Percentiles rank a stretch among this genome's conserved stretches.
Conservation (phyloP, 1,284 basidiomycete species). For the Thelephora terrestris region DNA sequence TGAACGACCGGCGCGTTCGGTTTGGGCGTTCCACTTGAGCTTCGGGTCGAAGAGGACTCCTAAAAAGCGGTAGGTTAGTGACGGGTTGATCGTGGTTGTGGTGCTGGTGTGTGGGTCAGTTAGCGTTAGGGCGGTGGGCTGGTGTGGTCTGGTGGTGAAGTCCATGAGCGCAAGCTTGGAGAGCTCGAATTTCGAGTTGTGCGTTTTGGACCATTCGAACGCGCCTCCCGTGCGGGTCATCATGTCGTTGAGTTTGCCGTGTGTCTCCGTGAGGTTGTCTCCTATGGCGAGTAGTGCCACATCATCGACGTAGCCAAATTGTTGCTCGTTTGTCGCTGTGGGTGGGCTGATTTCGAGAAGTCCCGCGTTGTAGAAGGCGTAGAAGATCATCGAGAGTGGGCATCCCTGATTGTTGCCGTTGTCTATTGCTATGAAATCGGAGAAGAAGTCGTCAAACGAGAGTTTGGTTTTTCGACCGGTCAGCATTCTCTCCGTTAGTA, state of each 20-base stretch:
- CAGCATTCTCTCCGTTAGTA: slow-evolving; percentile 9
- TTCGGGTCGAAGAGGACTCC: background rate
- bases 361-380: slow-evolving; percentile 24
- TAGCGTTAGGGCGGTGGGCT: background rate
- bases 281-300: slow-evolving; percentile 10
- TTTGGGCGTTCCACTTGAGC: background rate
- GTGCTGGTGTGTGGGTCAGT: background rate
- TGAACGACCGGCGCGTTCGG: too few species aligned
- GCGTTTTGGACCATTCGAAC: slow-evolving; percentile 14
- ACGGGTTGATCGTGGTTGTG: background rate
- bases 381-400: slow-evolving; percentile 23
- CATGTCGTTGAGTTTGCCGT: slow-evolving; percentile 10
- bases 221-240: slow-evolving; percentile 14
- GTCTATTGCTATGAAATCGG: slow-evolving; percentile 13
- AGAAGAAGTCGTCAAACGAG: slow-evolving; percentile 22
- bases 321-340: slow-evolving; percentile 7
- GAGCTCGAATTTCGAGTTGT: slow-evolving; percentile 12
- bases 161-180: background rate
- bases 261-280: slow-evolving; percentile 10
- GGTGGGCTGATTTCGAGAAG: slow-evolving; percentile 14
- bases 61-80: background rate
- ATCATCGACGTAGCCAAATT: slow-evolving; percentile 23
- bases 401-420: slow-evolving; percentile 26
- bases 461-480: slow-evolving; percentile 16
- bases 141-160: background rate